Percentiles rank a stretch among this genome's conserved stretches.
Conservation (phyloP, 495 filamentous ascomycete genomes). For the Beverwykella pulmonaria region DNA sequence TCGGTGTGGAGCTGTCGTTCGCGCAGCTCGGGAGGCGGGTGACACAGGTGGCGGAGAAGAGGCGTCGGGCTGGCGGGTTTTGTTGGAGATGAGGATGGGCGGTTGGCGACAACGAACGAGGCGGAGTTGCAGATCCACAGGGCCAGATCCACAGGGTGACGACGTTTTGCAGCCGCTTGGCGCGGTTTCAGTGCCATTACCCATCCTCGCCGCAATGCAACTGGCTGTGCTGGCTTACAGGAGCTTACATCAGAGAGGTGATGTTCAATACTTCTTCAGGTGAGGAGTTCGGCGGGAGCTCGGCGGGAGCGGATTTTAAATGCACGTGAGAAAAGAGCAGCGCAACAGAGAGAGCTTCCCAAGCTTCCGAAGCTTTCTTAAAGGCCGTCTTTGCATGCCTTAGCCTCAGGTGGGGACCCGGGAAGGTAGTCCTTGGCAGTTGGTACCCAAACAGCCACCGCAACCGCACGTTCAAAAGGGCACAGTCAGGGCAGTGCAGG, state of each 20-base stretch:
- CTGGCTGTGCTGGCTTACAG: neutral
- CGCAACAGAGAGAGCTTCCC: constrained; percentile 2
- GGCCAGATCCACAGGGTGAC: constrained; percentile 5
- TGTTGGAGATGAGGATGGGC: constrained; percentile 7
- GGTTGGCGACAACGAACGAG: neutral
- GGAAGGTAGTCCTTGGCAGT: constrained; percentile 1
- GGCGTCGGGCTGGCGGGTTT: neutral
- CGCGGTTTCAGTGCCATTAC: neutral
- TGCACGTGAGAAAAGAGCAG: too few species aligned
- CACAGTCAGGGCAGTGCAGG: neutral
- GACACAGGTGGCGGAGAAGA: neutral
- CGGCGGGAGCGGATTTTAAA: too few species aligned
- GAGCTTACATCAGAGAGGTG: neutral
- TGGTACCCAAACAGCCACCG: neutral
- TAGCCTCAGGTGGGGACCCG: neutral
- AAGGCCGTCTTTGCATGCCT: neutral
- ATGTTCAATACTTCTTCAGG: neutral
- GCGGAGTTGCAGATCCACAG: neutral
- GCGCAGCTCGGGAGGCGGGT: neutral
- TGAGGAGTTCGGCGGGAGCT: neutral
- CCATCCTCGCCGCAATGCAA: neutral
- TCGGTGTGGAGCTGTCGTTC: neutral
- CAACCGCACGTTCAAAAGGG: neutral
- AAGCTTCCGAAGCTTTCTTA: constrained; percentile 1
- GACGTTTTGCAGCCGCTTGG: constrained; percentile 8